These are phyloP conservation scores for Schizophyllum commune DNA, from an alignment of 1,284 basidiomycete species.

Conservation along the genomic window DNA sequence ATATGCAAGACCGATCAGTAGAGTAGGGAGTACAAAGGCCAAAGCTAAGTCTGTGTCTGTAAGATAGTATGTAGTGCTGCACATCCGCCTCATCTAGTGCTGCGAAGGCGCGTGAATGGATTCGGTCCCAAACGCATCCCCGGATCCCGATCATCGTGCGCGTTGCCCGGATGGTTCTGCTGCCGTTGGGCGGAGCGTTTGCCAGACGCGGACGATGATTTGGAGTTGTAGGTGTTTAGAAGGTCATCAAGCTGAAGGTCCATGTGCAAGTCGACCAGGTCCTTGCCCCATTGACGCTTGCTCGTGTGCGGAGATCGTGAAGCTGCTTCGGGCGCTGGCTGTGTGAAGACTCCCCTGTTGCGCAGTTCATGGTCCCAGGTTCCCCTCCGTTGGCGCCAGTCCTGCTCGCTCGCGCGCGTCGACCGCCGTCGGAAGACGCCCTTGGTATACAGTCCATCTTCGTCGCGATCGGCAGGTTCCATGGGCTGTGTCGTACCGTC, in stretches of 20 bases:
- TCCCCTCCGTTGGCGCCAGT: neutral
- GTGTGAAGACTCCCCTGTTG: neutral
- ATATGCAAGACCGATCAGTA: too few relatives aligned
- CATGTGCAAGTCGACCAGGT: neutral
- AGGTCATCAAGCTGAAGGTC: neutral
- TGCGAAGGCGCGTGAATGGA: neutral
- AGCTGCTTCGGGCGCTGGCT: neutral
- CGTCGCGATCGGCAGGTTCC: neutral
- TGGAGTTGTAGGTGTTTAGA: neutral
- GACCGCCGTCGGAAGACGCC: neutral
- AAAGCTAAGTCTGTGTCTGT: too few relatives aligned
- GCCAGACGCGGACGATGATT: neutral
- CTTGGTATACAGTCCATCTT: neutral
- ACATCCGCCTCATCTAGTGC: too few relatives aligned
- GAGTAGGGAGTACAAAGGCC: too few relatives aligned
- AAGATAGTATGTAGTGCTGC: too few relatives aligned
- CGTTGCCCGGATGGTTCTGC: neutral
- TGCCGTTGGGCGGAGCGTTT: neutral
- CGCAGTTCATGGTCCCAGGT: neutral
- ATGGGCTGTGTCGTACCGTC: neutral
- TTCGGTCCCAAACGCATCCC: neutral
- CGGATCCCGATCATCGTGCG: neutral
- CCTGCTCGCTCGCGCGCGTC: neutral
- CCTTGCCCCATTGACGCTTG: neutral
- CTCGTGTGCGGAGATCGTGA: too few relatives aligned